A percentile compares a stretch with the other conserved stretches of the same genome.
These are phyloP conservation scores for Leptodermis oblonga DNA, from an alignment of 257 asterid genomes.

Conservation along the genomic window DNA sequence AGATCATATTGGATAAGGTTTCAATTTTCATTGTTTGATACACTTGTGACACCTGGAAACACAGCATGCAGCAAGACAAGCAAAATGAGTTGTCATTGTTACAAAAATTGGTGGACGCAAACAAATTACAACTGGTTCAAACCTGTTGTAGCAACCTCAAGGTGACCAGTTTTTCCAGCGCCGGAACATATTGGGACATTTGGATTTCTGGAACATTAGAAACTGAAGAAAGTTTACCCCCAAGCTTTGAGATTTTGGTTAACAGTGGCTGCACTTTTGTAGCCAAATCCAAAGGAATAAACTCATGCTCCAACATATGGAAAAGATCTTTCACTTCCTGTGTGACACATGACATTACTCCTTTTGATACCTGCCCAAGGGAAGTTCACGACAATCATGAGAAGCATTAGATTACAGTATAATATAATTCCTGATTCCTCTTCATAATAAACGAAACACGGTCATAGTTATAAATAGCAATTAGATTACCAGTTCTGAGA, in stretches of 20 bases:
- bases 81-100: neutral
- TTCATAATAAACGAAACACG: neutral
- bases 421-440: neutral
- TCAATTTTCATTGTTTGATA: constrained; percentile 76
- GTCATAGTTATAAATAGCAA: neutral
- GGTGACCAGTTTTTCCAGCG: constrained; percentile 77
- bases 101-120: neutral
- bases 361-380: constrained; percentile 61
- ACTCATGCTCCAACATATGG: constrained; percentile 65
- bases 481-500: constrained; percentile 62
- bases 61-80: constrained; percentile 9
- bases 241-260: constrained; percentile 66
- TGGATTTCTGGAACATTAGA: constrained; percentile 70
- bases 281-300: constrained; percentile 65
- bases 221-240: constrained; percentile 71
- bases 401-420: neutral
- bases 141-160: constrained; percentile 90
- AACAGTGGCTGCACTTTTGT: constrained; percentile 66
- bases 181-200: constrained; percentile 58
- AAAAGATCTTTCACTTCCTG: constrained; percentile 87
- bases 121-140: neutral
- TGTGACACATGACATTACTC: constrained; percentile 80
- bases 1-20: constrained; percentile 55
- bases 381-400: neutral
- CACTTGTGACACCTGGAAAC: constrained; percentile 74